phyloP scores from a whole-genome alignment of 176 grass and related monocot genomes.

The Themeda triandra region DNA sequence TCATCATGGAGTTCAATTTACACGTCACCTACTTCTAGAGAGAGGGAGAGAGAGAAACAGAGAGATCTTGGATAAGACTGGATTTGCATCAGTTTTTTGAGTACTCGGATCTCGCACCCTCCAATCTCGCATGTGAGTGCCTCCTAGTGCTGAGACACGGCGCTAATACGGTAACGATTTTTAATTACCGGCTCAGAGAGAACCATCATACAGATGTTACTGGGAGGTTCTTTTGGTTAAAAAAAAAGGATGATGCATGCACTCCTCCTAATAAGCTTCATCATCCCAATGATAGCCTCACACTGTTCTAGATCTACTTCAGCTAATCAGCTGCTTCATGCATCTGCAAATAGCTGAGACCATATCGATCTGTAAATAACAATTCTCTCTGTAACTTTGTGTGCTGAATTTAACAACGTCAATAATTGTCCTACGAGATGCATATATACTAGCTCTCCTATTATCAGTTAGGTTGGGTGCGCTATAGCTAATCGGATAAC shows the following conservation, averaged over 20 bases:
- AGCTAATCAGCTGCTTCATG: background rate
- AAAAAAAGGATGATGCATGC: background rate
- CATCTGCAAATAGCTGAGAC: background rate
- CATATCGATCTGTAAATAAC: background rate
- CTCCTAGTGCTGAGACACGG: constrained; percentile 25
- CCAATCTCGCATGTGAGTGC: constrained; percentile 32
- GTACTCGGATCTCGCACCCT: constrained; percentile 30
- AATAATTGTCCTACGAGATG: constrained; percentile 3
- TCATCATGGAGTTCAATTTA: background rate
- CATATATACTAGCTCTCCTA: no score
- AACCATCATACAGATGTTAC: constrained; percentile 3
- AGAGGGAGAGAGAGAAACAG: background rate
- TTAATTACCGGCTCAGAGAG: background rate
- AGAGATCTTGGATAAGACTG: constrained; percentile 6
- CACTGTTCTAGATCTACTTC: constrained; percentile 34
- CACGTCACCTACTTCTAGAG: background rate
- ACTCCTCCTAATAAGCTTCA: background rate
- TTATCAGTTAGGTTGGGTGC: background rate
- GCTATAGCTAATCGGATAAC: background rate
- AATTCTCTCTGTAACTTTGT: background rate
- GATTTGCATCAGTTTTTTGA: no score
- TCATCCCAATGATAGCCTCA: constrained; percentile 9
- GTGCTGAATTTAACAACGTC: background rate
- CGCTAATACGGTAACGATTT: background rate
- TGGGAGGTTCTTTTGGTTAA: constrained; percentile 12